Conservation (phyloP, 805 yeast species). For the Saccharomyces eubayanus region DNA sequence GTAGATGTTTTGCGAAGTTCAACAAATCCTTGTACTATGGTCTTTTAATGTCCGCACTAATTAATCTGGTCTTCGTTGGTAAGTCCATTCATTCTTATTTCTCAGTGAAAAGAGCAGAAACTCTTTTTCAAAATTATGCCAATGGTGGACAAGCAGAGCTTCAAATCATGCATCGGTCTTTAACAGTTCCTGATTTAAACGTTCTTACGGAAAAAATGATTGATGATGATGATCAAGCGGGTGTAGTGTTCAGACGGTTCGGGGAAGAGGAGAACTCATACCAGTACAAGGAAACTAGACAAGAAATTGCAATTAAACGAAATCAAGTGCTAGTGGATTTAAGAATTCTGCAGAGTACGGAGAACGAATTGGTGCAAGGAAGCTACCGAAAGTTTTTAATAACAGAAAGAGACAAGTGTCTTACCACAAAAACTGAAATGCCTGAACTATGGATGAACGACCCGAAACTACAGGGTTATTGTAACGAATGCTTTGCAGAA, state of each 20-base stretch:
- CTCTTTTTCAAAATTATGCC: slow-evolving; percentile 19
- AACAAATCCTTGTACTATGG: slow-evolving; percentile 37
- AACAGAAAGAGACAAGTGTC: slow-evolving; percentile 51
- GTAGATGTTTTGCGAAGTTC: slow-evolving; percentile 7
- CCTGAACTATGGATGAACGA: slow-evolving; percentile 25
- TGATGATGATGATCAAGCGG: slow-evolving; percentile 16
- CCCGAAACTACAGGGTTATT: slow-evolving; percentile 24
- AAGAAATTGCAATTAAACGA: slow-evolving; percentile 58
- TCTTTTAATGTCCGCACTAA: slow-evolving; percentile 37
- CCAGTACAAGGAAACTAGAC: slow-evolving; percentile 27
- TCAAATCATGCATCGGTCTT: slow-evolving; percentile 47
- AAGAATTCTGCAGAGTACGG: slow-evolving; percentile 56
- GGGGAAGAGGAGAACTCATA: slow-evolving; percentile 9
- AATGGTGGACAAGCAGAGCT: slow-evolving; percentile 21
- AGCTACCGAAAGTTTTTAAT: slow-evolving; percentile 69
- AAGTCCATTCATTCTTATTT: slow-evolving; percentile 49
- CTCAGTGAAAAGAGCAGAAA: slow-evolving; percentile 44
- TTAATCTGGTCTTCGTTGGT: slow-evolving; percentile 47
- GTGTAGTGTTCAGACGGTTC: slow-evolving; percentile 32
- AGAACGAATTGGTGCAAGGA: slow-evolving; percentile 49
- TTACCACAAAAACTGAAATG: slow-evolving; percentile 29
- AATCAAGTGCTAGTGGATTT: slow-evolving; percentile 65
- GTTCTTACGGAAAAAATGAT: slow-evolving; percentile 33
- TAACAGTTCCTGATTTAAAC: slow-evolving; percentile 54
- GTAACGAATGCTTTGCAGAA: slow-evolving; percentile 30